Conservation (phyloP, 371 early-diverging fungal genomes). For the Batkoa obscura region DNA sequence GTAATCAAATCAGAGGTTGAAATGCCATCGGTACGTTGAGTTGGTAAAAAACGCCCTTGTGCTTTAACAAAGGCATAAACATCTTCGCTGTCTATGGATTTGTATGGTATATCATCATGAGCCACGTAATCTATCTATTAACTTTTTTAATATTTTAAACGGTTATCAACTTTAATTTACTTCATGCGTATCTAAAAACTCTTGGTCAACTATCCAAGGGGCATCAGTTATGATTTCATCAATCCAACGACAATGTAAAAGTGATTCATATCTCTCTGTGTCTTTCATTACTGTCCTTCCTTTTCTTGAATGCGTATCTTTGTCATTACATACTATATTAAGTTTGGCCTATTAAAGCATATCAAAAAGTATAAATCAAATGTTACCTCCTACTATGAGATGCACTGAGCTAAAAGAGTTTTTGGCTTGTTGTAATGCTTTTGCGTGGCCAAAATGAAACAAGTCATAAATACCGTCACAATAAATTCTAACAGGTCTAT, state of each 20-base stretch:
- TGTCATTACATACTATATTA: conserved; percentile 56
- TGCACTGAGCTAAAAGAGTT: conserved; percentile 71
- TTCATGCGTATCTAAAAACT: conserved; percentile 66
- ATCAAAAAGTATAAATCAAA: not conserved
- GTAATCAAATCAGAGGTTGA: conserved; percentile 92
- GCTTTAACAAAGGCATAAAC: conserved; percentile 89
- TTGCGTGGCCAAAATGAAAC: conserved; percentile 90
- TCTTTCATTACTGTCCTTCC: conserved; percentile 87
- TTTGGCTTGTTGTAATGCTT: conserved; percentile 85
- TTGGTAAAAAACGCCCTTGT: conserved; percentile 74
- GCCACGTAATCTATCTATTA: conserved; percentile 87
- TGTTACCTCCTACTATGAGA: conserved; percentile 70
- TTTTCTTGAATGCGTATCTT: conserved; percentile 63
- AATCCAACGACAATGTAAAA: conserved; percentile 91
- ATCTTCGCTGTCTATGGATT: conserved; percentile 57
- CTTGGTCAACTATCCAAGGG: conserved; percentile 80
- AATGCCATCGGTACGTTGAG: conserved; percentile 82
- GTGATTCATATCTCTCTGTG: conserved; percentile 68
- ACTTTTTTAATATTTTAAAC: not conserved
- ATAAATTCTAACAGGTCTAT: conserved; percentile 65
- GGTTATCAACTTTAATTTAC: conserved; percentile 12
- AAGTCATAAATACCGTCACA: conserved; percentile 90
- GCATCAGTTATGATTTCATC: conserved; percentile 80
- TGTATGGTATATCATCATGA: conserved; percentile 92
- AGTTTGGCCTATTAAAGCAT: not conserved